A percentile compares a stretch with the other conserved stretches of the same genome.
Conservation (phyloP, 208 protist species). For the Phytomonas sp. region DNA sequence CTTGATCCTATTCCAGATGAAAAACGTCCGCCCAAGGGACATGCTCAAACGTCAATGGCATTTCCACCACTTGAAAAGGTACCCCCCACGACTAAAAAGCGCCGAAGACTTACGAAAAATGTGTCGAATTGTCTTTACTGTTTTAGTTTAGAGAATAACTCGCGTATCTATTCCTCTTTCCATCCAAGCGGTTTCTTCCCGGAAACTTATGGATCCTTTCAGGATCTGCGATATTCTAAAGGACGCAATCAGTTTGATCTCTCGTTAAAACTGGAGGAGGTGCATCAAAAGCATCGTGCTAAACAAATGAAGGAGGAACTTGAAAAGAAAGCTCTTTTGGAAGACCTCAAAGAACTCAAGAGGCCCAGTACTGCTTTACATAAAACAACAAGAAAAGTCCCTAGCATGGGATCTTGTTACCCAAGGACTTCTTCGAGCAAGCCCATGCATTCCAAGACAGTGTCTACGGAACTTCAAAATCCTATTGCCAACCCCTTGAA, state of each 20-base stretch:
- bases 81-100: neutral
- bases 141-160: neutral
- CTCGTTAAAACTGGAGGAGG: neutral
- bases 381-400: neutral
- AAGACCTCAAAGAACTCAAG: neutral
- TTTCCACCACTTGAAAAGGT: neutral
- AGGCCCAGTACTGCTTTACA: neutral
- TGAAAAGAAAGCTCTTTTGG: neutral
- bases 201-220: neutral
- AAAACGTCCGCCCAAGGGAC: neutral
- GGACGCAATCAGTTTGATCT: neutral
- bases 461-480: neutral
- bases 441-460: neutral
- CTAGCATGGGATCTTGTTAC: neutral
- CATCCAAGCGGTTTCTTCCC: neutral
- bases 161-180: neutral
- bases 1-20: neutral
- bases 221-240: neutral
- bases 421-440: neutral
- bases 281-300: neutral
- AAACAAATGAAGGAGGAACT: neutral
- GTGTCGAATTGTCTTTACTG: neutral
- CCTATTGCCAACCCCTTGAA: neutral
- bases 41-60: neutral
- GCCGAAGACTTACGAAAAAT: neutral